These are phyloP conservation scores for Russula sp. DNA, from an alignment of 768 basidiomycete genomes.

Conservation along the genomic window DNA sequence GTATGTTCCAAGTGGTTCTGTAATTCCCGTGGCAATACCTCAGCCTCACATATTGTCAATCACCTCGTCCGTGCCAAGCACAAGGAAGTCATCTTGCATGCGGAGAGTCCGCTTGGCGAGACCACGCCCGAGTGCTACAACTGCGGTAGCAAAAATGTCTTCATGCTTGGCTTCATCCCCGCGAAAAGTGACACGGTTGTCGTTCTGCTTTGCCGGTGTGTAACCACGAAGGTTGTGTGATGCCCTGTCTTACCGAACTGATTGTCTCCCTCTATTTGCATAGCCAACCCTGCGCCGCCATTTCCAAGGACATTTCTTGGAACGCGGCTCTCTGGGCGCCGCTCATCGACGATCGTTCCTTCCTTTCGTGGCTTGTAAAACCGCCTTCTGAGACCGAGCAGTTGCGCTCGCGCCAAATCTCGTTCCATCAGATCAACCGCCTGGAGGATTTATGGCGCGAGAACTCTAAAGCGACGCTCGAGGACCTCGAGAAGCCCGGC, in stretches of 20 bases:
- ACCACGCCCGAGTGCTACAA: constrained; percentile 99
- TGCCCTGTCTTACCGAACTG: constrained; percentile 4
- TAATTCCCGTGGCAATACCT: constrained; percentile 96
- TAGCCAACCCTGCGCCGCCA: constrained; percentile 96
- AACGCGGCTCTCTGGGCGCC: constrained; percentile 97
- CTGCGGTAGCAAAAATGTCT: constrained; percentile 98
- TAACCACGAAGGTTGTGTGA: constrained; percentile 17
- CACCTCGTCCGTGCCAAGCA: constrained; percentile 99
- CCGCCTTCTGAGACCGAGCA: constrained; percentile 96
- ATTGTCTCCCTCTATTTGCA: background rate
- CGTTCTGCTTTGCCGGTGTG: constrained; percentile 91
- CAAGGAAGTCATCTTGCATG: constrained; percentile 96
- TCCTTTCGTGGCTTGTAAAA: constrained; percentile 99
- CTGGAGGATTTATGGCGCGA: constrained; percentile 98
- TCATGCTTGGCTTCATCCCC: constrained; percentile 98
- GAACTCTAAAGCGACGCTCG: constrained; percentile 87
- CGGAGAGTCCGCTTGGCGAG: constrained; percentile 92
- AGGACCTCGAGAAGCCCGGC: constrained; percentile 95
- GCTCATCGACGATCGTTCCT: constrained; percentile 95
- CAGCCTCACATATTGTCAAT: constrained; percentile 98
- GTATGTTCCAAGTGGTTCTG: constrained; percentile 96
- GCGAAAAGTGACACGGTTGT: constrained; percentile 99
- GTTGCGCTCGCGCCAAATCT: constrained; percentile 92
- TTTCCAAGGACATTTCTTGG: constrained; percentile 98
- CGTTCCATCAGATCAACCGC: constrained; percentile 94